Conservation (phyloP, 495 filamentous ascomycete genomes). For the Lepraria neglecta region DNA sequence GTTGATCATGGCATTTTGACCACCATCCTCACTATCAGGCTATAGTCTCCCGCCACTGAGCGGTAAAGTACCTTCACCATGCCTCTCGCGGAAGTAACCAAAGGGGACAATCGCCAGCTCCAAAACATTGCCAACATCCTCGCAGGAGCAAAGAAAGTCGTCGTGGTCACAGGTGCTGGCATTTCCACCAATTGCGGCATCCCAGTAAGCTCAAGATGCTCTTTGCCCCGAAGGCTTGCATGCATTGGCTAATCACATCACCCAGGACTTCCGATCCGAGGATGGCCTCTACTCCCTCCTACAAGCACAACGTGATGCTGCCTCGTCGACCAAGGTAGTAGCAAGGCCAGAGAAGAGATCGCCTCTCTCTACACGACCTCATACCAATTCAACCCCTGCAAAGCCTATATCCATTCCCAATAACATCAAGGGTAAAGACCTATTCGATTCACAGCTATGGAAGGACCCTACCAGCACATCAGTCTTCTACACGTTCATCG, state of each 20-base stretch:
- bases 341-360: not conserved
- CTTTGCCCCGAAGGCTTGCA: too few relatives aligned
- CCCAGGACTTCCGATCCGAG: constrained; percentile 63
- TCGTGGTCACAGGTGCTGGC: constrained; percentile 64
- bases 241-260: constrained; percentile 12
- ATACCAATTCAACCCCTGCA: not conserved
- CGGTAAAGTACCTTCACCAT: constrained; percentile 10
- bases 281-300: constrained; percentile 64
- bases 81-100: constrained; percentile 23
- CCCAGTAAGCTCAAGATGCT: constrained; percentile 43
- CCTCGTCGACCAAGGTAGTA: not conserved
- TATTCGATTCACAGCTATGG: constrained; percentile 63
- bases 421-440: constrained; percentile 57
- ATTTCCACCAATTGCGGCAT: constrained; percentile 70
- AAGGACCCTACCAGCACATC: constrained; percentile 54
- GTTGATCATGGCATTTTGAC: not conserved
- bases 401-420: constrained; percentile 31
- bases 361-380: constrained; percentile 4
- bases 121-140: constrained; percentile 56
- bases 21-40: too few relatives aligned
- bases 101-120: constrained; percentile 43
- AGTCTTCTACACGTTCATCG: constrained; percentile 62
- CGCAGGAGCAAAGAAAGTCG: constrained; percentile 54
- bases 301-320: constrained; percentile 53
- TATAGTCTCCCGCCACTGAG: not conserved